Evolutionary conservation across 2,329 filamentous ascomycete genomes (phyloP), one percentile per base, ranked within the genome.

Genomic region (Fonsecaea multimorphosa): DNA sequence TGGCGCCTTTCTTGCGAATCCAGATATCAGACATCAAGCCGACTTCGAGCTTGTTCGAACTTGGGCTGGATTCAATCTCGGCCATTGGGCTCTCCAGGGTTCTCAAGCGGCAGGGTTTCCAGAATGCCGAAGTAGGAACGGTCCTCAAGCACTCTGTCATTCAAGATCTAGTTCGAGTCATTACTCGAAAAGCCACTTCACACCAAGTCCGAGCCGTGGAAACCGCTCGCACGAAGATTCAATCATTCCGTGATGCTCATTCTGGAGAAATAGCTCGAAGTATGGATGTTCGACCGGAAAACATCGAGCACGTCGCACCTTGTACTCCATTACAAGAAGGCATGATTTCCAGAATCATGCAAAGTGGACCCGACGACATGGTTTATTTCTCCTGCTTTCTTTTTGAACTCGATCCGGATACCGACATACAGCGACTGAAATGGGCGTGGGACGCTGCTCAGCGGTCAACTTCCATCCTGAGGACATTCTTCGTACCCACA

Each of bases 321-420:
- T 97, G 93, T 74, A 96, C 93, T 0, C 86, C 93, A 0, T 80
- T 97, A 0, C 93, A 97, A 73, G 87, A 94, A 74, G 93, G 93
- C 0, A 94, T 97, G 81, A 87, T 97, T 57, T 89, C 90, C 5
- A 85, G 88, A 56, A 89, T 88, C 27, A 75, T 90, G 40, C 84
- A 86, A 9, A 86, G 80, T 19, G 78, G 83, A 0, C 75, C 79
- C 0, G 38, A 58, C n/a, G 66, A 69, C n/a, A 81, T 83, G 0
- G 78, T 90, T 0, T 97, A 97, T 74, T 96, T 94, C 76, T 93
- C 93, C 63, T 82, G 83, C 0, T 96, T 97, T 73, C 78, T 77
- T 0, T 87, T 94, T 51, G 71, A 79, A 0, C 76, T 96, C 0
- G 63, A 76, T 0, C 63, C 76, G 0, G 67, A 75, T 0, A 73